phyloP scores from a whole-genome alignment of 192 early-diverging fungal species.

The Gryganskiella cystojenkinii region DNA sequence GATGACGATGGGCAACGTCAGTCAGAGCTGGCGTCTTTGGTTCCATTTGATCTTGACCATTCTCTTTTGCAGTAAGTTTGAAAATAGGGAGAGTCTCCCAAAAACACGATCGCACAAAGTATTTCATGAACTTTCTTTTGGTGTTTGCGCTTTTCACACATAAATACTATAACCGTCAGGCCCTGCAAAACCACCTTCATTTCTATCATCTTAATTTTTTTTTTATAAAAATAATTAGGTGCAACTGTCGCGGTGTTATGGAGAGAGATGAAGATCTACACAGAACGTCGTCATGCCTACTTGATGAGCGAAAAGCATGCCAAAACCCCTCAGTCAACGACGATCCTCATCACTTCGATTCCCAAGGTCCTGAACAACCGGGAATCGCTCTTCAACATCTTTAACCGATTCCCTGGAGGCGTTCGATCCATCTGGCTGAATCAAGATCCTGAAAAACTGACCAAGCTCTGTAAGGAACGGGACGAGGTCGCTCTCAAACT shows the following conservation, averaged over 20 bases:
- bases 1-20: constrained; percentile 81
- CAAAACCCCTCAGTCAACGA: constrained; percentile 62
- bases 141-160: too few relatives aligned
- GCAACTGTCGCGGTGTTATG: constrained; percentile 49
- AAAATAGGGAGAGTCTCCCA: not conserved
- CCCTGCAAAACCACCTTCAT: not conserved
- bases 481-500: constrained; percentile 58
- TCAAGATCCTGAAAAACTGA: constrained; percentile 61
- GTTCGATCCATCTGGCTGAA: constrained; percentile 72
- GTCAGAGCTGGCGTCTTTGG: constrained; percentile 67
- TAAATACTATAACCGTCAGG: not conserved
- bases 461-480: constrained; percentile 59
- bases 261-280: constrained; percentile 68
- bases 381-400: constrained; percentile 59
- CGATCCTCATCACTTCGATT: constrained; percentile 76
- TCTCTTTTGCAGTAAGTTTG: constrained; percentile 63
- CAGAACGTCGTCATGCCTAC: constrained; percentile 76
- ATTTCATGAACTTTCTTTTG: not conserved
- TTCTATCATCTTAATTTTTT: constrained; percentile 29
- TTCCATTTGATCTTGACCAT: constrained; percentile 72
- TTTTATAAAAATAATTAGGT: constrained; percentile 31
- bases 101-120: too few relatives aligned
- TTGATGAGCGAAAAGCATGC: constrained; percentile 63
- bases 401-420: constrained; percentile 75
- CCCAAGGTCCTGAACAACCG: constrained; percentile 67